Conservation (phyloP, 169 alveolate species). For the Toxoplasma gondii region DNA sequence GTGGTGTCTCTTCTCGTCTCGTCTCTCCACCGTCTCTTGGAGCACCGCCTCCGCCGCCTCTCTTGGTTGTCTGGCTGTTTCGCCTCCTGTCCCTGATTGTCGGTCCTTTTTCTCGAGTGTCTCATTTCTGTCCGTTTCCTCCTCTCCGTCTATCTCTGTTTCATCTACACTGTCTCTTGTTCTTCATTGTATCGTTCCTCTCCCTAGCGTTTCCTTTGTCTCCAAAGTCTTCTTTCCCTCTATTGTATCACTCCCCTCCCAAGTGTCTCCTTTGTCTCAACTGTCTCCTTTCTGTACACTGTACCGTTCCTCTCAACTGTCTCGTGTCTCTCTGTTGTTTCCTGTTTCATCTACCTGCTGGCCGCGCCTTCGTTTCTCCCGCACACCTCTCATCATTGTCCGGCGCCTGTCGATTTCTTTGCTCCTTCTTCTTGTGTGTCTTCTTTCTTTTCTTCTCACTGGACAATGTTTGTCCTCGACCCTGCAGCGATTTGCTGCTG, state of each 20-base stretch:
- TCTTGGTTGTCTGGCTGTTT: too few relatives aligned
- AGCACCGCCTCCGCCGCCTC: too few relatives aligned
- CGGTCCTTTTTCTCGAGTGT: too few relatives aligned
- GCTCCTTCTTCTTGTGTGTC: not conserved
- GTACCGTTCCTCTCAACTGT: not conserved
- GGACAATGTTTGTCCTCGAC: constrained; percentile 50
- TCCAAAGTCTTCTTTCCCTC: not conserved
- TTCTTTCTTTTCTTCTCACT: not conserved
- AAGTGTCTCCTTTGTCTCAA: not conserved
- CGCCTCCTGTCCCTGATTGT: too few relatives aligned
- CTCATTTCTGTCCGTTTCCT: not conserved
- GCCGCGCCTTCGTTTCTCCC: not conserved
- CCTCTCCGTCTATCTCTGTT: not conserved
- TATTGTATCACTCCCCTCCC: not conserved
- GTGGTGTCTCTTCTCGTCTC: too few relatives aligned
- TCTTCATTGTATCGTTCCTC: not conserved
- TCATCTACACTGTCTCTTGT: not conserved
- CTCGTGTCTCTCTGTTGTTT: not conserved
- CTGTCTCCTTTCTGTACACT: not conserved
- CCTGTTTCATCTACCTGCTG: not conserved
- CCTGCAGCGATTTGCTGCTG: constrained; percentile 58
- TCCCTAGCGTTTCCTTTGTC: not conserved
- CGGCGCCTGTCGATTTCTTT: not conserved
- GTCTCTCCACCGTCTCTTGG: too few relatives aligned
- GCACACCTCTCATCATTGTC: not conserved